A percentile compares a stretch with the other conserved stretches of the same genome.
Conservation (phyloP, 2,329 filamentous ascomycete species). For the Alternaria sp. region DNA sequence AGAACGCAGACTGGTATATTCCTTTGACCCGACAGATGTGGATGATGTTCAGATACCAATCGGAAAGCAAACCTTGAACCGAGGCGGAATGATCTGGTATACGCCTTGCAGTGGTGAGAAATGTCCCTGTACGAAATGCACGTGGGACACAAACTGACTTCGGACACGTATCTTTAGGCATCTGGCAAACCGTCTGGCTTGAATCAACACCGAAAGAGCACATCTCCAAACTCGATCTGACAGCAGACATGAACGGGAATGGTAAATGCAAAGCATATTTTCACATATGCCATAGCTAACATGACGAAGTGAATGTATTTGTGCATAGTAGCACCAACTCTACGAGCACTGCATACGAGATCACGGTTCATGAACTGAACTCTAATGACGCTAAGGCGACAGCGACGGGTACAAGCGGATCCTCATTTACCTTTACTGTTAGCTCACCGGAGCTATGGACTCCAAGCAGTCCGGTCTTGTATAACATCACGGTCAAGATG, state of each 20-base stretch:
- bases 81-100: conserved; percentile 71
- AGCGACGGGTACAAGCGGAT: conserved; percentile 57
- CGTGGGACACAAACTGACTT: no score
- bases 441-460: conserved; percentile 69
- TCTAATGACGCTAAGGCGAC: conserved; percentile 54
- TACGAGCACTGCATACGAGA: conserved; percentile 48
- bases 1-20: conserved; percentile 65
- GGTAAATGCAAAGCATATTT: conserved; percentile 24
- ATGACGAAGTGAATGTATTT: conserved; percentile 61
- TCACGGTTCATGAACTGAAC: conserved; percentile 49
- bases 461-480: conserved; percentile 68
- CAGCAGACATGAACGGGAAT: conserved; percentile 54
- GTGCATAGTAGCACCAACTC: conserved; percentile 58
- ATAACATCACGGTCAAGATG: conserved; percentile 67
- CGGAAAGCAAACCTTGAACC: conserved; percentile 68
- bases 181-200: conserved; percentile 79
- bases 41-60: conserved; percentile 66
- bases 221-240: conserved; percentile 67
- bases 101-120: conserved; percentile 67
- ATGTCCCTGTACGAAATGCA: no score
- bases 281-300: conserved; percentile 20
- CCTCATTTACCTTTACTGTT: conserved; percentile 64
- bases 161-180: conserved; percentile 49
- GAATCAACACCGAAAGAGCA: conserved; percentile 67
- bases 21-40: conserved; percentile 72